Evolutionary conservation across 2,329 filamentous ascomycete genomes (phyloP).

Genomic region (Penicillium polonicum): DNA sequence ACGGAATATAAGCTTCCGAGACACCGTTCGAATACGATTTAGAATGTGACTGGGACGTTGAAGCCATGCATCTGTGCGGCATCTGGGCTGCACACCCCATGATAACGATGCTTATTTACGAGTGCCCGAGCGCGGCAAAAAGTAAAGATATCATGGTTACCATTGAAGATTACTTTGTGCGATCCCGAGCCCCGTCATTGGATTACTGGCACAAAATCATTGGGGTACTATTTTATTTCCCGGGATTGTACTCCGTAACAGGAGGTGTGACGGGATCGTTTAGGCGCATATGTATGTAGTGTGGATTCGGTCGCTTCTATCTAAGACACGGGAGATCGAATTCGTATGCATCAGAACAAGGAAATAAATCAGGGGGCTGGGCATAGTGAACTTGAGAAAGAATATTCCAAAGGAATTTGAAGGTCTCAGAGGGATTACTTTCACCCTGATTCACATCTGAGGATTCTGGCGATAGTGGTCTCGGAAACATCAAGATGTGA

Average conservation of each 20-base stretch:
- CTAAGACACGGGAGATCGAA: not conserved
- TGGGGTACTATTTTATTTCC: not conserved
- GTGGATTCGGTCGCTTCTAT: not conserved
- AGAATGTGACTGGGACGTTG: not conserved
- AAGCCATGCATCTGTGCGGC: not conserved
- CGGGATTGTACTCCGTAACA: not conserved
- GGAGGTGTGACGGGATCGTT: not conserved
- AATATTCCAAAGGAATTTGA: not conserved
- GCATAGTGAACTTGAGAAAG: not conserved
- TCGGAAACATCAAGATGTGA: not conserved
- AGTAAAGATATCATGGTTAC: not conserved
- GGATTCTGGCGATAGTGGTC: not conserved
- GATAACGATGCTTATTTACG: not conserved
- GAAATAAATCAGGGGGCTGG: not conserved
- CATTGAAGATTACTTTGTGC: not conserved
- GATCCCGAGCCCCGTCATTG: not conserved
- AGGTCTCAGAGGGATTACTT: not conserved
- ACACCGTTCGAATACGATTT: not conserved
- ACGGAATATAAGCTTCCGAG: not conserved
- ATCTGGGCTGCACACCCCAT: not conserved
- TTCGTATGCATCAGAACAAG: not conserved
- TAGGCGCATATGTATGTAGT: not conserved
- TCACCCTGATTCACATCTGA: not conserved
- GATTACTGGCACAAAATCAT: not conserved
- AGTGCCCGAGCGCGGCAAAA: not conserved